Evolutionary conservation across 345 rosid genomes (phyloP), one percentile per base, ranked within the genome.

Genomic region (Gynandropsis gynandra): DNA sequence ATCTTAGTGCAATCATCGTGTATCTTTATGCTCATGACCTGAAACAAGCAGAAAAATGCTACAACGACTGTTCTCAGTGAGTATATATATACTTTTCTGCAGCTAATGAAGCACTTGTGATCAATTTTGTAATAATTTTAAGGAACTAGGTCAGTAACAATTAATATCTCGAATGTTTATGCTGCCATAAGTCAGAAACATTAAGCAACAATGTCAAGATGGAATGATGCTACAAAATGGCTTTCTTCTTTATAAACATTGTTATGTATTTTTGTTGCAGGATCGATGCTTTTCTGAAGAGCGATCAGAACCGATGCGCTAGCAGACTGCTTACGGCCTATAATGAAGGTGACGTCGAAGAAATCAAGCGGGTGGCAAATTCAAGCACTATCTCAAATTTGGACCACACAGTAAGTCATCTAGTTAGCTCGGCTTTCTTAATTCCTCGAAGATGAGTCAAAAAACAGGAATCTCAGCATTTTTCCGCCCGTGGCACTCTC

Each of bases 51-150:
- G 95, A 87, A 59, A 80, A 80, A 70, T 92, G 95, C 84, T 87
- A 80, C 72, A 87, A 85, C 59, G 96, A 92, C 57, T 92, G 98
- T 63, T 79, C 84, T 33, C 96, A 92, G 98, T 92, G 69, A 85
- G 98, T 75, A 33, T 46, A 47, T 7, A 11, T 12, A n/a, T n/a
- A n/a, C n/a, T 24, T 24, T 42, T 19, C 15, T 6, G 13, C 42
- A 21, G 9, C 41, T 37, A 9, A 10, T 10, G 11, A n/a, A n/a
- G n/a, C 8, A 13, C 15, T 37, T 37, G 4, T 37, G 41, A 50
- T 44, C 52, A 37, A 24, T 19, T 56, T 29, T 41, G n/a, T n/a
- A n/a, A n/a, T n/a, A n/a, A n/a, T n/a, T n/a, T n/a, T n/a, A n/a
- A n/a, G n/a, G n/a, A n/a, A 1, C 18, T 32, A 12, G 45, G 29